Evolutionary conservation across 257 asterid species (phyloP).

Genomic region (Marsdenia floribunda): DNA sequence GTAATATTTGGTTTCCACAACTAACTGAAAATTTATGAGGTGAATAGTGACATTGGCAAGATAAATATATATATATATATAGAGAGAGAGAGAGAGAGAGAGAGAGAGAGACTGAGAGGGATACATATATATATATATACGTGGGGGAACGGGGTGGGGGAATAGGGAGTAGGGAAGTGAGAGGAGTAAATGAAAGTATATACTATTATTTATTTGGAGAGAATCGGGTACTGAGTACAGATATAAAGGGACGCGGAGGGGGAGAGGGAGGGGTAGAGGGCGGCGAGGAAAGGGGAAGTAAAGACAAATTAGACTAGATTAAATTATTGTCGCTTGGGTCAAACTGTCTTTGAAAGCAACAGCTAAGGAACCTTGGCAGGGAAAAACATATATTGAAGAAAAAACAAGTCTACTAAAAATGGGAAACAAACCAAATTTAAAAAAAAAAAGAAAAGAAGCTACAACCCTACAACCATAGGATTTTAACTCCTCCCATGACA

Average conservation of each 20-base stretch:
- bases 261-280: constrained; percentile 1
- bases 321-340: constrained; percentile 36
- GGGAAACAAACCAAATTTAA: constrained; percentile 27
- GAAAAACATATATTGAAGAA: constrained; percentile 20
- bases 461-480: constrained; percentile 5
- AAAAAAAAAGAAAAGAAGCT: constrained; percentile 10
- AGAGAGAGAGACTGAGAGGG: no score
- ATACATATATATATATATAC: no score
- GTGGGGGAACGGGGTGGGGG: not conserved
- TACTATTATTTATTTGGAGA: not conserved
- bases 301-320: constrained; percentile 46
- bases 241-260: no score
- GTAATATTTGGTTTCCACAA: not conserved
- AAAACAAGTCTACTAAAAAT: constrained; percentile 36
- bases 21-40: constrained; percentile 10
- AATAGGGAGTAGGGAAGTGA: not conserved
- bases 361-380: constrained; percentile 30
- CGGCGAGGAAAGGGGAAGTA: constrained; percentile 12
- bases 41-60: not conserved
- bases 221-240: not conserved
- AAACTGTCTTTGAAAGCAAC: constrained; percentile 59
- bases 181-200: constrained; percentile 17
- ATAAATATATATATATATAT: not conserved
- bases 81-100: no score
- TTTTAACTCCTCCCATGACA: constrained; percentile 18